These are phyloP conservation scores for Neurospora terricola DNA, from an alignment of 495 filamentous ascomycete species.

Conservation along the genomic window DNA sequence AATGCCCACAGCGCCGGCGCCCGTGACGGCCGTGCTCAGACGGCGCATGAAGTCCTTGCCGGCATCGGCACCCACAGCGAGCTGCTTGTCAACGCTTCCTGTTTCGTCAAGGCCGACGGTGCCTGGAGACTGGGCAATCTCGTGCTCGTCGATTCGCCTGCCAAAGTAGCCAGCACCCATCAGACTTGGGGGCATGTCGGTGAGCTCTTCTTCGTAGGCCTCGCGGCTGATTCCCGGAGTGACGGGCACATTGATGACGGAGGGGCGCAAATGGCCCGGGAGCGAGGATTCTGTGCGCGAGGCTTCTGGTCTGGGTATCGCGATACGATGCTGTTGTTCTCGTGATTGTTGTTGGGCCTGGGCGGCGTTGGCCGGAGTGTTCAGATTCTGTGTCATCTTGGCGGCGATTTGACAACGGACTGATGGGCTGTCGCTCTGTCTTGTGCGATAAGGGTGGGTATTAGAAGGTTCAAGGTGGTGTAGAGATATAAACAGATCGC, in stretches of 20 bases:
- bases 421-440: neutral
- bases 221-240: constrained; percentile 37
- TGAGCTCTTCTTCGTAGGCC: constrained; percentile 23
- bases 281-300: constrained; percentile 17
- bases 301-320: neutral
- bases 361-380: neutral
- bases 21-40: constrained; percentile 43
- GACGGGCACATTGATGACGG: constrained; percentile 32
- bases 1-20: neutral
- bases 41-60: constrained; percentile 54
- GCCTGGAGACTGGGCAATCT: constrained; percentile 13
- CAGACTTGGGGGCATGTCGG: constrained; percentile 8
- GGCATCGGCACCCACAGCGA: constrained; percentile 42
- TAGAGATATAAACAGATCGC: neutral
- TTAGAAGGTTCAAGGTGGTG: too few species aligned
- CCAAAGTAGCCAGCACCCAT: constrained; percentile 28
- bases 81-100: constrained; percentile 32
- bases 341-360: too few species aligned
- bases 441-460: neutral
- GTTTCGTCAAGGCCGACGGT: constrained; percentile 2
- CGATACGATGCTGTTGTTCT: neutral
- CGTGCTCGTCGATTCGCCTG: constrained; percentile 19
- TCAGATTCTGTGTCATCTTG: neutral
- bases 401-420: neutral
- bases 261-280: constrained; percentile 24